Evolutionary conservation across 306 rosid genomes (phyloP).

Genomic region (Ormosia semicastrata): DNA sequence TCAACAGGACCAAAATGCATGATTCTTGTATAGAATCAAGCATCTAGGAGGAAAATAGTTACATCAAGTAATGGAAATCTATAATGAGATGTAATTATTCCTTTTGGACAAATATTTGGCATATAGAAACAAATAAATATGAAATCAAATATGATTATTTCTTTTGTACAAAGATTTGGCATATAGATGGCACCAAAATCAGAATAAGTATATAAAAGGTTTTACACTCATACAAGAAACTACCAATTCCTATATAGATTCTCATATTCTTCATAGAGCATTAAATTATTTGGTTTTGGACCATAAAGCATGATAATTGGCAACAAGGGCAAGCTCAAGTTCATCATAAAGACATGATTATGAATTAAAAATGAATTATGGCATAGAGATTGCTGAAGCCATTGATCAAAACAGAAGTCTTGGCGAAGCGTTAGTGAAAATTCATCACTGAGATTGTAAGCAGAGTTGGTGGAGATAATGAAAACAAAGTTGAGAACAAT

Average conservation of each 20-base stretch:
- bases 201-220: too few species aligned
- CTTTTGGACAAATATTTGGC: too few species aligned
- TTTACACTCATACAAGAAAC: neutral
- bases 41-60: neutral
- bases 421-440: conserved; percentile 88
- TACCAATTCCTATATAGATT: conserved; percentile 10
- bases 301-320: neutral
- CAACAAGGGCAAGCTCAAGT: neutral
- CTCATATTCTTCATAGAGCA: conserved; percentile 10
- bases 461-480: conserved; percentile 96
- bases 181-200: too few species aligned
- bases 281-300: neutral
- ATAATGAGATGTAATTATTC: neutral
- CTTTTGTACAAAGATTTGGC: too few species aligned
- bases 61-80: conserved; percentile 3
- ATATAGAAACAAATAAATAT: neutral
- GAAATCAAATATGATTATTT: conserved; percentile 24
- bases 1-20: neutral
- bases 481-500: conserved; percentile 77
- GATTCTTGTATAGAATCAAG: neutral
- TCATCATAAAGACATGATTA: neutral
- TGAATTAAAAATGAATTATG: conserved; percentile 7
- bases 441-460: conserved; percentile 99
- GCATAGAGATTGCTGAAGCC: conserved; percentile 93
- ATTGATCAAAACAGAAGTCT: conserved; percentile 78